Evolutionary conservation across 2,329 filamentous ascomycete genomes (phyloP).

Genomic region (Aspergillus amoenus): DNA sequence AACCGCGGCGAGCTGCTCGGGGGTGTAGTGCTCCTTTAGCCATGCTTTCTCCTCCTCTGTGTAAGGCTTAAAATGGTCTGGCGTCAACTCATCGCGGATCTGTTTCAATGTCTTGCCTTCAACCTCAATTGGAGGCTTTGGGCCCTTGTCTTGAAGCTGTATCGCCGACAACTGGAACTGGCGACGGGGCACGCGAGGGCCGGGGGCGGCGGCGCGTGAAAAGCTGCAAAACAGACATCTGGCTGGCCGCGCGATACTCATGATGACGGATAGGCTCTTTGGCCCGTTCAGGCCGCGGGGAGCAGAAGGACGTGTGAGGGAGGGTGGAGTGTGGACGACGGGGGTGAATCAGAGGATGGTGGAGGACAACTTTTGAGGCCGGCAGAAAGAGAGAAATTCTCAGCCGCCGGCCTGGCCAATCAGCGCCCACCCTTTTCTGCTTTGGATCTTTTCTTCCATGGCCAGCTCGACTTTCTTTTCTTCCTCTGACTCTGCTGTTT

Average conservation of each 20-base stretch:
- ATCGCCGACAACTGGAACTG: constrained; percentile 49
- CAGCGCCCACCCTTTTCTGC: constrained; percentile 20
- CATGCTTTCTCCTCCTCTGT: constrained; percentile 62
- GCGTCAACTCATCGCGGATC: constrained; percentile 24
- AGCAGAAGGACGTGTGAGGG: constrained; percentile 6
- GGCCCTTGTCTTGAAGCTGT: constrained; percentile 34
- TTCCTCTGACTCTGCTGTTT: constrained; percentile 4
- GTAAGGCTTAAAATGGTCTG: constrained; percentile 56
- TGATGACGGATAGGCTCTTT: constrained; percentile 33
- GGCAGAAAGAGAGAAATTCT: constrained; percentile 26
- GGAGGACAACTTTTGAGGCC: constrained; percentile 9
- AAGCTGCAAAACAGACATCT: constrained; percentile 53
- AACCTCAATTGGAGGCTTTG: constrained; percentile 12
- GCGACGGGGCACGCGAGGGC: constrained; percentile 46
- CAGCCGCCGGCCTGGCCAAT: constrained; percentile 24
- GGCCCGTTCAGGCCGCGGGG: constrained; percentile 28
- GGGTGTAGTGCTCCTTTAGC: constrained; percentile 69
- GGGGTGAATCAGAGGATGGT: constrained; percentile 1
- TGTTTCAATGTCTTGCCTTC: constrained; percentile 22
- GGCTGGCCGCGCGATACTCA: constrained; percentile 51
- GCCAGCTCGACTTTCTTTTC: constrained; percentile 7
- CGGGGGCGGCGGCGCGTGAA: constrained; percentile 38
- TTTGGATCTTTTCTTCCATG: constrained; percentile 8
- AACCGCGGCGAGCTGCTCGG: constrained; percentile 78
- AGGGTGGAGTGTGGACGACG: constrained; percentile 6